Evolutionary conservation across 2,329 filamentous ascomycete species (phyloP).

Genomic region (Hypocreales sp.): DNA sequence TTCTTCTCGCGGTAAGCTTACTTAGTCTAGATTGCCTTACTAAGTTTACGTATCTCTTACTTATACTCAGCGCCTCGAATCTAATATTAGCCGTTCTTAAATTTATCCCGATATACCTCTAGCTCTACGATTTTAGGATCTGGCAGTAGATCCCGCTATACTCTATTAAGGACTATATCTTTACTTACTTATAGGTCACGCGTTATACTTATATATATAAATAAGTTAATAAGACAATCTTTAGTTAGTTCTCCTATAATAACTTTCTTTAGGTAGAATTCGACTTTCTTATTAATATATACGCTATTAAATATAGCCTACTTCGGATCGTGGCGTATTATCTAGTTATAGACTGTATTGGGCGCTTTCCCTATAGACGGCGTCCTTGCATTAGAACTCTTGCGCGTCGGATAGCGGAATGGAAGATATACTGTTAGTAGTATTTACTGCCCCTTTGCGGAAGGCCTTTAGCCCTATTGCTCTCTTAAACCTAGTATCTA

Average conservation of each 20-base stretch:
- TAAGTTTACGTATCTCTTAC: conserved; percentile 8
- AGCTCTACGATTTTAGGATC: conserved; percentile 10
- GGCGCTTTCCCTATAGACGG: background rate
- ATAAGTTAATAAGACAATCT: conserved; percentile 1
- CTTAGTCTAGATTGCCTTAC: conserved; percentile 7
- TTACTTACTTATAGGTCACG: conserved; percentile 8
- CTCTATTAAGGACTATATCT: conserved; percentile 12
- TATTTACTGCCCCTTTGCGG: background rate
- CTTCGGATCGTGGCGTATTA: background rate
- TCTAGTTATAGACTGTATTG: background rate
- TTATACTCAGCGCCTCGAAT: conserved; percentile 8
- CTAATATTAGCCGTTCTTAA: conserved; percentile 10
- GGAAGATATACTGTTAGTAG: background rate
- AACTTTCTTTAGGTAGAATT: conserved; percentile 7
- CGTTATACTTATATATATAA: conserved; percentile 7
- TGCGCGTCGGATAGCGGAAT: background rate
- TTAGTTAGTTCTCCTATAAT: conserved; percentile 4
- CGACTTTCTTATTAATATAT: conserved; percentile 11
- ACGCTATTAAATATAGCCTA: conserved; percentile 6
- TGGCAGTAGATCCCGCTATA: conserved; percentile 7
- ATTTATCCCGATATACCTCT: conserved; percentile 4
- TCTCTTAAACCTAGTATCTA: background rate
- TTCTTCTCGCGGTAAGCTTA: conserved; percentile 4
- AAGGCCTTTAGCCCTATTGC: conserved; percentile 1
- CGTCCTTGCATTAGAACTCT: background rate